Evolutionary conservation across 805 yeast genomes (phyloP), one percentile per base, ranked within the genome.

Genomic region (Blastobotrys terrestris): DNA sequence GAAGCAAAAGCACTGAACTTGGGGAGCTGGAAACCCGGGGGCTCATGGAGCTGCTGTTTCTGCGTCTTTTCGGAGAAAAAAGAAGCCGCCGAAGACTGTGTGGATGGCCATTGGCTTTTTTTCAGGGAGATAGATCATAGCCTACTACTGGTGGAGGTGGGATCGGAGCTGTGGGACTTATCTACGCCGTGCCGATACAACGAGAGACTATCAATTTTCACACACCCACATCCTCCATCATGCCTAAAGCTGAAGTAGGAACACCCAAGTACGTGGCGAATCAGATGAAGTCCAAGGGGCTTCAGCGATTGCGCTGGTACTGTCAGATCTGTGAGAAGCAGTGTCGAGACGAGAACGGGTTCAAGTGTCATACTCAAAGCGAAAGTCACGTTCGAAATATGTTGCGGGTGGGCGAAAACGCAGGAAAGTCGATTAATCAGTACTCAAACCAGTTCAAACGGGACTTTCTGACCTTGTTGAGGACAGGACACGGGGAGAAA

Each of bases 331-430:
- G 99, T 63, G 80, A 77, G 64, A 89, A 92, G 63, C 99, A 94
- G 70, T 91, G 98, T 66, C 73, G 97, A 52, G 99, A 95, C 66
- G 95, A 87, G 57, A 92, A 94, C 69, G 99, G 99, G 21, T 94
- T 87, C 73, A 85, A 86, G 62, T 85, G 92, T 62, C 99, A 94
- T 67, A 76, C 84, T n/a, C 75, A 77, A 57, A 83, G 95, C n/a
- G 88, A 87, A 45, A 74, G 86, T 1, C 99, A 94, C 65, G 68
- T 78, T 46, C 77, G 79, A 16, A 79, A 78, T 50, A 77, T 86
- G 44, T 67, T 75, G 16, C 72, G 75, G 3, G 66, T 80, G 3
- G 70, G 72, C 4, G 68, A 68, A 13, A 78, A 80, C 15, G 72
- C 69, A 16, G 61, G 64, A n/a, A 59, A 61, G 48, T 62, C 66